A percentile compares a stretch with the other conserved stretches of the same genome.
These are phyloP conservation scores for Fraxinus sp. DNA, from an alignment of 305 asterid genomes.

Conservation along the genomic window DNA sequence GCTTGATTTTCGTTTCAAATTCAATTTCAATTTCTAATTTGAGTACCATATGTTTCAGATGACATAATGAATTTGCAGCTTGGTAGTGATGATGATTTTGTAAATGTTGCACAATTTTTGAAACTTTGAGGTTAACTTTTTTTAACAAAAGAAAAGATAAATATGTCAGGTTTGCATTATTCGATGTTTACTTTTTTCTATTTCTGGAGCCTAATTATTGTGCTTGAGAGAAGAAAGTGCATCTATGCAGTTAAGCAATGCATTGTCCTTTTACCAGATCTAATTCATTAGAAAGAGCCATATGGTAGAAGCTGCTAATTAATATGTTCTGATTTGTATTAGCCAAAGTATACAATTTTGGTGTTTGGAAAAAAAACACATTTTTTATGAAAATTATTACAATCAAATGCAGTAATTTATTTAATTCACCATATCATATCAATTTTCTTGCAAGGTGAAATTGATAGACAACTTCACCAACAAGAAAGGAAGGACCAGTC, in stretches of 20 bases:
- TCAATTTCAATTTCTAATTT: neutral
- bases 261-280: neutral
- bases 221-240: neutral
- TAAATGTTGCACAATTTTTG: neutral
- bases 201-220: neutral
- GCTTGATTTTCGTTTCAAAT: neutral
- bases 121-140: neutral
- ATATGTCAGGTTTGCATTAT: neutral
- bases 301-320: neutral
- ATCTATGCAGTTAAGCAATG: neutral
- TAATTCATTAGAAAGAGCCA: neutral
- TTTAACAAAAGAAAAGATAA: neutral
- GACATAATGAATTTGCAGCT: neutral
- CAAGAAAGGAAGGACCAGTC: conserved; percentile 89
- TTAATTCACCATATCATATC: neutral
- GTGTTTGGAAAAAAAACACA: neutral
- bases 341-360: neutral
- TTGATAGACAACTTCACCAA: conserved; percentile 68
- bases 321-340: neutral
- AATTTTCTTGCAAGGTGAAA: conserved; percentile 41
- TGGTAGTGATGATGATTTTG: neutral
- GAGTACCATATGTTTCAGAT: neutral
- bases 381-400: no score
- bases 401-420: no score
- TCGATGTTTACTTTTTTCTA: neutral